Evolutionary conservation across 1,284 basidiomycete genomes (phyloP).

Genomic region (Marasmius sp.): DNA sequence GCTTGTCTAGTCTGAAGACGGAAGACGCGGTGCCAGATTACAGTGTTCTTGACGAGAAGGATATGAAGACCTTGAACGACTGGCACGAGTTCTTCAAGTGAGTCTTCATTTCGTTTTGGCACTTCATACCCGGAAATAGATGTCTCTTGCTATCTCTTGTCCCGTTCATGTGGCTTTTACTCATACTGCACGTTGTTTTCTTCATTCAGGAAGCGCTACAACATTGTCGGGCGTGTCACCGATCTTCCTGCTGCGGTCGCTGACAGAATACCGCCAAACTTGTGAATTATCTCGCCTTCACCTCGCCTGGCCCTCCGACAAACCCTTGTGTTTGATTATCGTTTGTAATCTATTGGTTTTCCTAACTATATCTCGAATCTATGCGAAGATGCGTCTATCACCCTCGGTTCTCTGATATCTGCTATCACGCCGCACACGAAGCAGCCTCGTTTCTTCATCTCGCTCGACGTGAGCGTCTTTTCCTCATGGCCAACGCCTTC

Average conservation of each 20-base stretch:
- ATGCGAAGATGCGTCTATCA: too few relatives aligned
- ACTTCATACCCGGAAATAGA: neutral
- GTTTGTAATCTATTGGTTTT: too few relatives aligned
- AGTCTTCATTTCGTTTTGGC: slow-evolving; percentile 19
- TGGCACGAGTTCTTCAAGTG: slow-evolving; percentile 78
- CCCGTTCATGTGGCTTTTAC: too few relatives aligned
- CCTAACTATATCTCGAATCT: too few relatives aligned
- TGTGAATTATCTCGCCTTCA: neutral
- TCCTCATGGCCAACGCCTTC: neutral
- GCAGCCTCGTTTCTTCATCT: neutral
- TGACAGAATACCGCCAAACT: neutral
- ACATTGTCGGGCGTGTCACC: slow-evolving; percentile 60
- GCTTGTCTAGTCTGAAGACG: slow-evolving; percentile 83
- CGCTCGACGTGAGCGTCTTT: neutral
- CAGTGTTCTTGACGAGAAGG: slow-evolving; percentile 70
- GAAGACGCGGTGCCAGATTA: slow-evolving; percentile 92
- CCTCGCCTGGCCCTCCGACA: neutral
- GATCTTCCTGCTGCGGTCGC: slow-evolving; percentile 10
- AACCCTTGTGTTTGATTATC: neutral
- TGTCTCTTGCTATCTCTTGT: neutral
- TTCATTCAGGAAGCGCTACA: slow-evolving; percentile 71
- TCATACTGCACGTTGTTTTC: too few relatives aligned
- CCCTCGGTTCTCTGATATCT: too few relatives aligned
- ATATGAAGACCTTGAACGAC: slow-evolving; percentile 85
- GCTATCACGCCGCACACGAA: too few relatives aligned